Evolutionary conservation across 2,329 filamentous ascomycete species (phyloP), one percentile per base, ranked within the genome.

Genomic region (Fusarium neocosmosporiellum): DNA sequence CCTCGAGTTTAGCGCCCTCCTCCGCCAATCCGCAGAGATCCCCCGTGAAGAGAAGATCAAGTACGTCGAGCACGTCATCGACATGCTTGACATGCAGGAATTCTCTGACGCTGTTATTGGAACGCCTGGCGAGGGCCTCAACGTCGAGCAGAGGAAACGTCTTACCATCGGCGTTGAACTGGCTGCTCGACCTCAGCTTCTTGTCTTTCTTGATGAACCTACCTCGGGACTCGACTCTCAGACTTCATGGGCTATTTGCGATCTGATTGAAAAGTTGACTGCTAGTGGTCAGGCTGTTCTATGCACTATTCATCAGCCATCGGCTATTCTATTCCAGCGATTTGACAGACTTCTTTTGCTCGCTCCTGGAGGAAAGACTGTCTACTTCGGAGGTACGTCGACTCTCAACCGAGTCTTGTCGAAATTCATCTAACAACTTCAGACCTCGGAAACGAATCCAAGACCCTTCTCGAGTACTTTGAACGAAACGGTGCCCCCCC

Each of bases 121-220:
- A 29, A 63, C 69, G 0, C 75, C 90, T 7, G 91, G 91, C 59
- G 90, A 92, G 84, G 80, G 80, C 0, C 68, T 80, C 3, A 80
- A 89, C 67, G 80, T 83, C 0, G 84, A 86, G 65, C 83, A 86
- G 64, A 77, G 84, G 16, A 86, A 86, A 57, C 88, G 92, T 70
- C 84, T 94, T 14, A 94, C 92, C 0, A 94, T 94, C 66, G 93
- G 91, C 76, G 92, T 94, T 3, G 93, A 95, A 78, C 84, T 95
- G 5, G 92, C 91, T 18, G 92, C 92, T 1, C 92, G 92, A 77
- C 93, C 93, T 1, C 87, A 91, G 43, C 83, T 94, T 4, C 86
- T 94, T 57, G 87, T 94, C 18, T 94, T 94, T 84, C 85, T 94
- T 16, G 93, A 95, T 75, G 93, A 95, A 76, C 93, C 93, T 3